Percentiles rank a stretch among this genome's conserved stretches.
phyloP scores from a whole-genome alignment of 2,329 filamentous ascomycete species.

The Basipetospora chlamydospora region DNA sequence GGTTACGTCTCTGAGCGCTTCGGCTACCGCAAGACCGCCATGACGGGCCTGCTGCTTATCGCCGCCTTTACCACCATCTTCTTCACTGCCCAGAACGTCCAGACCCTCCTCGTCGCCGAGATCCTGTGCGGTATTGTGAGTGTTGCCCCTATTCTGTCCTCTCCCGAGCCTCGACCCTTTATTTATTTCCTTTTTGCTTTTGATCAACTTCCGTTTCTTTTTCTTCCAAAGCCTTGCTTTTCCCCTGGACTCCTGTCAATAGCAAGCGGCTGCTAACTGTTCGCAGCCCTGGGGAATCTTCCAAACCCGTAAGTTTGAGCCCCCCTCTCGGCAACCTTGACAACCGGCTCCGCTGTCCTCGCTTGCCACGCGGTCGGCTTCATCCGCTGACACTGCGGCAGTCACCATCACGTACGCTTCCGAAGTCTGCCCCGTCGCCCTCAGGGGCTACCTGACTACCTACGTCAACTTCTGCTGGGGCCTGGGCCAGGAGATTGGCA shows the following conservation, averaged over 20 bases:
- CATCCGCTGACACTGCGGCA: constrained; percentile 8
- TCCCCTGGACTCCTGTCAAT: no score
- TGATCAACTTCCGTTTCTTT: no score
- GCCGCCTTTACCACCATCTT: constrained; percentile 28
- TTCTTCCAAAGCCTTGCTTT: no score
- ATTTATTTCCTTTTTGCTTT: not conserved
- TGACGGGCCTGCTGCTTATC: constrained; percentile 23
- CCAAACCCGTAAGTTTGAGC: constrained; percentile 1
- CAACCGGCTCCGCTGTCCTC: no score
- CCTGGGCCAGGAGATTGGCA: constrained; percentile 29
- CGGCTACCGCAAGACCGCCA: constrained; percentile 28
- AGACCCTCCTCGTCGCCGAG: constrained; percentile 25
- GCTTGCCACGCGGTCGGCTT: no score
- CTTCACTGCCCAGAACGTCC: constrained; percentile 27
- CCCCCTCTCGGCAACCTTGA: no score
- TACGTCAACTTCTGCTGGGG: constrained; percentile 33
- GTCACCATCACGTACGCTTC: constrained; percentile 31
- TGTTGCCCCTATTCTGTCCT: not conserved
- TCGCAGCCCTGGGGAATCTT: not conserved
- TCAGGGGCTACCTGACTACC: constrained; percentile 28
- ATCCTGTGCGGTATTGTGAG: constrained; percentile 22
- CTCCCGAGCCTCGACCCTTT: not conserved
- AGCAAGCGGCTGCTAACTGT: not conserved
- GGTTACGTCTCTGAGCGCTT: constrained; percentile 28
- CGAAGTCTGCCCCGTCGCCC: constrained; percentile 22